Conservation (phyloP, 768 basidiomycete genomes). For the Termitomyces sp. region DNA sequence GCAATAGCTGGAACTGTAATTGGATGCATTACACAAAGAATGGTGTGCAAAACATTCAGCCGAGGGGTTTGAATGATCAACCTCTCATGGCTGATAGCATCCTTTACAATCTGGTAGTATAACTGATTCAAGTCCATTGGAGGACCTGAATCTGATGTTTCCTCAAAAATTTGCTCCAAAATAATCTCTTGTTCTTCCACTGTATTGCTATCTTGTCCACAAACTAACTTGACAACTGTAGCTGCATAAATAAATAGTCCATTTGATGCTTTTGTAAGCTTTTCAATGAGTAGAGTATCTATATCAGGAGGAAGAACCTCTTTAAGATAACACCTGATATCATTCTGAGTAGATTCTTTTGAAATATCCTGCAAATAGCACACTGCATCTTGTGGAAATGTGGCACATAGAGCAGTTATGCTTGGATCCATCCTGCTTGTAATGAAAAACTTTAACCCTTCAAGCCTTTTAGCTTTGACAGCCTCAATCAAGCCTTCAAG, state of each 20-base stretch:
- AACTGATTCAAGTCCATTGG: background rate
- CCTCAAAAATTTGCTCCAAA: background rate
- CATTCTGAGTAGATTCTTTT: background rate
- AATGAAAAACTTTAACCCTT: background rate
- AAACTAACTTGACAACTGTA: background rate
- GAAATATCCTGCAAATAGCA: background rate
- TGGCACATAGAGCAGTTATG: background rate
- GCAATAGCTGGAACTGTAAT: background rate
- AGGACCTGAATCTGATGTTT: background rate
- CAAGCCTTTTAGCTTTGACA: background rate
- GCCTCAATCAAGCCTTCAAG: background rate
- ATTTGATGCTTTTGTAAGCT: background rate
- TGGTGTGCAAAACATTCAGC: background rate
- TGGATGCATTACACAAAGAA: slow-evolving; percentile 1
- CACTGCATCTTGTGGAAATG: background rate
- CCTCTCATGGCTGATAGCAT: background rate
- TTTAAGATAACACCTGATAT: background rate
- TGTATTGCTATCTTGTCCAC: background rate
- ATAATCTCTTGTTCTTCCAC: background rate
- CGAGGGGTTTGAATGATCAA: background rate
- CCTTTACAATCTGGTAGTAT: background rate
- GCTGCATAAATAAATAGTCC: background rate
- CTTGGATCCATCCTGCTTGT: background rate
- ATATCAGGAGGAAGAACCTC: background rate
- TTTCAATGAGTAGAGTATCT: background rate